phyloP scores from a whole-genome alignment of 2,329 filamentous ascomycete genomes.

The Rhynchosporium graminicola region DNA sequence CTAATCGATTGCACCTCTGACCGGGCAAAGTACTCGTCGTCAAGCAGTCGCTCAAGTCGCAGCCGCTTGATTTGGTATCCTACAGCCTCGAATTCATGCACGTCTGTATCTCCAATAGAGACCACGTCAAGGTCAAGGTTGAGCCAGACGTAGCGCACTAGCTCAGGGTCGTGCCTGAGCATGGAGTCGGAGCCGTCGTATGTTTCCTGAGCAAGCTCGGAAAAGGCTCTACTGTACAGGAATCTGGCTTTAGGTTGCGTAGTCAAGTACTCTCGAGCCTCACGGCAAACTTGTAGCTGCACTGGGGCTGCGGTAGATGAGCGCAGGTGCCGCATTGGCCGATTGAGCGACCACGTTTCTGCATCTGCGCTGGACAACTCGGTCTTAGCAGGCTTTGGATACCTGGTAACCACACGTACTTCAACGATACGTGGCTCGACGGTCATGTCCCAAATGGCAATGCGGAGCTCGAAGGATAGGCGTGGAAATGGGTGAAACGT shows the following conservation, averaged over 20 bases:
- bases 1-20: slow-evolving; percentile 7
- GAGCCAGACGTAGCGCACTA: slow-evolving; percentile 8
- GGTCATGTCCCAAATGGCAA: slow-evolving; percentile 2
- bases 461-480: slow-evolving; percentile 9
- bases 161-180: slow-evolving; percentile 7
- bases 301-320: slow-evolving; percentile 3
- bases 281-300: slow-evolving; percentile 9
- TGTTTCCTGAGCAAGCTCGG: slow-evolving; percentile 2
- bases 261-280: slow-evolving; percentile 12
- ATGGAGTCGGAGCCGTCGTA: slow-evolving; percentile 12
- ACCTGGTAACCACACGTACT: slow-evolving; percentile 5
- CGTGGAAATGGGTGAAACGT: slow-evolving; percentile 9
- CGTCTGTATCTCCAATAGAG: slow-evolving; percentile 8
- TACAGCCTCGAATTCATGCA: slow-evolving; percentile 10
- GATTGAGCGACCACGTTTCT: slow-evolving; percentile 4
- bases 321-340: slow-evolving; percentile 6
- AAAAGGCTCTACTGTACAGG: slow-evolving; percentile 9
- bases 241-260: slow-evolving; percentile 7
- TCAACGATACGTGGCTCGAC: slow-evolving; percentile 10
- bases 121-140: slow-evolving; percentile 5
- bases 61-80: slow-evolving; percentile 7
- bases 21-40: slow-evolving; percentile 11
- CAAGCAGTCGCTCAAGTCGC: slow-evolving; percentile 9
- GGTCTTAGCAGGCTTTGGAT: slow-evolving; percentile 8
- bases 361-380: slow-evolving; percentile 5